These are phyloP conservation scores for Alternaria arborescens DNA, from an alignment of 2,329 filamentous ascomycete species.

Conservation along the genomic window DNA sequence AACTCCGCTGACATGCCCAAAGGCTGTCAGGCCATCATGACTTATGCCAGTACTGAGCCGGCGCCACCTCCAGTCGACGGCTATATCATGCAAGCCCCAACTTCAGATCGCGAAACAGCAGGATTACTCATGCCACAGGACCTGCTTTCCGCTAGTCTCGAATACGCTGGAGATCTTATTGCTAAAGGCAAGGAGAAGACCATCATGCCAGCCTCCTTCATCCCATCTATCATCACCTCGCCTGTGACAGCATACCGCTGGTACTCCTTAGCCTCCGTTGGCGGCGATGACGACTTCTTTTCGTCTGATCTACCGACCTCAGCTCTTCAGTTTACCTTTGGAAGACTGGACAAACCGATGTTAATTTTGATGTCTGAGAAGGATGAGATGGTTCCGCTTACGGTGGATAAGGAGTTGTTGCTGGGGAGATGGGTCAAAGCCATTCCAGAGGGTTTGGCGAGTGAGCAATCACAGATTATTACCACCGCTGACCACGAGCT, in stretches of 20 bases:
- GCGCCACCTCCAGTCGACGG: constrained; percentile 6
- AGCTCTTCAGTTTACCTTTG: neutral
- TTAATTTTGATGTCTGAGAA: constrained; percentile 22
- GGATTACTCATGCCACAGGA: constrained; percentile 22
- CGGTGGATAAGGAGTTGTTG: constrained; percentile 18
- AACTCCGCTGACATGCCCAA: neutral
- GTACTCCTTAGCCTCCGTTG: constrained; percentile 21
- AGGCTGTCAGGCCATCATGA: constrained; percentile 25
- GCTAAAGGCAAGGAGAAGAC: constrained; percentile 8
- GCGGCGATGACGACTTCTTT: constrained; percentile 33
- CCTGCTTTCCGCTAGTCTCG: constrained; percentile 9
- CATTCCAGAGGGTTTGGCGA: neutral
- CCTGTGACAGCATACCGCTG: constrained; percentile 30
- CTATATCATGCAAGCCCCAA: constrained; percentile 28
- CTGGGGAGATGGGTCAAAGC: constrained; percentile 1
- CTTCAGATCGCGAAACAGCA: constrained; percentile 28
- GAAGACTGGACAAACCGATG: constrained; percentile 17
- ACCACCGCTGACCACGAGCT: constrained; percentile 1
- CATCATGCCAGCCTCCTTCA: constrained; percentile 15
- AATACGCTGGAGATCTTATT: constrained; percentile 17
- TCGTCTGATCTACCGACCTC: constrained; percentile 17
- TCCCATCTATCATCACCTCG: constrained; percentile 21
- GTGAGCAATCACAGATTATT: neutral
- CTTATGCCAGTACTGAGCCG: constrained; percentile 12
- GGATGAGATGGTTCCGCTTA: constrained; percentile 27